Conservation (phyloP, 1,284 basidiomycete species). For the Apiotrichum gracile region DNA sequence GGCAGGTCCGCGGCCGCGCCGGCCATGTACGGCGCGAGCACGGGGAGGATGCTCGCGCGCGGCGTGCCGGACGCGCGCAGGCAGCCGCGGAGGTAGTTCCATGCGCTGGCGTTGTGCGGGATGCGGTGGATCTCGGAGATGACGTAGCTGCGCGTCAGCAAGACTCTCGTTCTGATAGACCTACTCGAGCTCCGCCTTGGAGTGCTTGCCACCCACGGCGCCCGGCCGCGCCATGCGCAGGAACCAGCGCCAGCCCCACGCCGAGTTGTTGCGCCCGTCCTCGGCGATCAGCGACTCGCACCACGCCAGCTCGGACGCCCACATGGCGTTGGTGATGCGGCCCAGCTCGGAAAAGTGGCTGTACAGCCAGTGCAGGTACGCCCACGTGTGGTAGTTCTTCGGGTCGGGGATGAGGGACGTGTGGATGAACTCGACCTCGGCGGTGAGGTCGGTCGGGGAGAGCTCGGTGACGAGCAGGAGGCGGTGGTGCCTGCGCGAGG, state of each 20-base stretch:
- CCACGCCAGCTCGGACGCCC: slow-evolving; percentile 72
- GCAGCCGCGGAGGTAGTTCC: slow-evolving; percentile 82
- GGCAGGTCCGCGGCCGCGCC: slow-evolving; percentile 25
- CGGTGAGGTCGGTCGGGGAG: slow-evolving; percentile 52
- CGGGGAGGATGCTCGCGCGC: slow-evolving; percentile 55
- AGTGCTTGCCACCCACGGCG: slow-evolving; percentile 39
- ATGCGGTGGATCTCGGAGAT: slow-evolving; percentile 76
- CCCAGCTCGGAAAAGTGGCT: slow-evolving; percentile 59
- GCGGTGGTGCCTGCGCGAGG: slow-evolving; percentile 64
- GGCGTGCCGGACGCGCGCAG: slow-evolving; percentile 40
- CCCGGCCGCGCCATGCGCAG: slow-evolving; percentile 68
- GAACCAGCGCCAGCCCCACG: slow-evolving; percentile 97
- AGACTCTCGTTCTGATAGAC: slow-evolving; percentile 57
- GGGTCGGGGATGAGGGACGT: slow-evolving; percentile 63
- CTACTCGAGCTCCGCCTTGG: slow-evolving; percentile 58
- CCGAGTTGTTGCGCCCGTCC: slow-evolving; percentile 92
- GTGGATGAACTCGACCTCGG: slow-evolving; percentile 74
- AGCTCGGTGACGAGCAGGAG: slow-evolving; percentile 61
- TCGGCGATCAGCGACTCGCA: slow-evolving; percentile 65
- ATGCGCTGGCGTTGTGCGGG: slow-evolving; percentile 85
- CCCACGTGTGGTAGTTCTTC: slow-evolving; percentile 97
- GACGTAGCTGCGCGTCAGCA: slow-evolving; percentile 48
- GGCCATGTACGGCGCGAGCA: slow-evolving; percentile 60
- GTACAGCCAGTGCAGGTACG: slow-evolving; percentile 84
- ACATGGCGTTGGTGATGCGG: slow-evolving; percentile 55